Conservation (phyloP, 441 rosid genomes). For the Populus tomentosa region DNA sequence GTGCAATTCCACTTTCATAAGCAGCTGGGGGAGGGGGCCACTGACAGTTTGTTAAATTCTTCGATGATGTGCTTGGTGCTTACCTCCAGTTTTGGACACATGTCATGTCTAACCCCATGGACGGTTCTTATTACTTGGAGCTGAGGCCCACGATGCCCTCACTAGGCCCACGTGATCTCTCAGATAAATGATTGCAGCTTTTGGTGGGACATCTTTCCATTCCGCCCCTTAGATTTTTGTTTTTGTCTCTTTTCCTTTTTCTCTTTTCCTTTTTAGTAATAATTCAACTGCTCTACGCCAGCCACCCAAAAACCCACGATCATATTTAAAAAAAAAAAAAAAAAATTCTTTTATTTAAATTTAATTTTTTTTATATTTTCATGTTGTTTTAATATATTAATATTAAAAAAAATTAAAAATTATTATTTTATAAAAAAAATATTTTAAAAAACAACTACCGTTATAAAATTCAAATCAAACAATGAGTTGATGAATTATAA, state of each 20-base stretch:
- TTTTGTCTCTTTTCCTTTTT: not conserved
- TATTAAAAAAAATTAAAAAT: too few species aligned
- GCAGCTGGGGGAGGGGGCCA: not conserved
- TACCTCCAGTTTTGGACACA: not conserved
- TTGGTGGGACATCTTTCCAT: not conserved
- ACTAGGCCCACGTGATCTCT: not conserved
- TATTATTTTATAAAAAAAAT: too few species aligned
- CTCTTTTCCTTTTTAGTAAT: too few species aligned
- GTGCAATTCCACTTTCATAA: not conserved
- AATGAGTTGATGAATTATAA: too few species aligned
- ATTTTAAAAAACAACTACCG: too few species aligned
- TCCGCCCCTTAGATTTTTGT: not conserved
- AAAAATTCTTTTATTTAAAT: too few species aligned
- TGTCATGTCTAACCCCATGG: not conserved
- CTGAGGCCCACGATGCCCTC: slow-evolving; percentile 3
- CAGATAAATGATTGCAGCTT: not conserved
- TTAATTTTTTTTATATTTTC: too few species aligned
- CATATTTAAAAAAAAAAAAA: too few species aligned
- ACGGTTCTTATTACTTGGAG: slow-evolving; percentile 1
- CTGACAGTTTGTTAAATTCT: not conserved
- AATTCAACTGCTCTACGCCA: too few species aligned
- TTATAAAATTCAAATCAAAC: too few species aligned
- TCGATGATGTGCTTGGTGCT: not conserved
- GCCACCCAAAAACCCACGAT: too few species aligned
- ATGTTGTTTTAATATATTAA: too few species aligned